Conservation (phyloP, 2,329 filamentous ascomycete genomes). For the Penicillium sp. region DNA sequence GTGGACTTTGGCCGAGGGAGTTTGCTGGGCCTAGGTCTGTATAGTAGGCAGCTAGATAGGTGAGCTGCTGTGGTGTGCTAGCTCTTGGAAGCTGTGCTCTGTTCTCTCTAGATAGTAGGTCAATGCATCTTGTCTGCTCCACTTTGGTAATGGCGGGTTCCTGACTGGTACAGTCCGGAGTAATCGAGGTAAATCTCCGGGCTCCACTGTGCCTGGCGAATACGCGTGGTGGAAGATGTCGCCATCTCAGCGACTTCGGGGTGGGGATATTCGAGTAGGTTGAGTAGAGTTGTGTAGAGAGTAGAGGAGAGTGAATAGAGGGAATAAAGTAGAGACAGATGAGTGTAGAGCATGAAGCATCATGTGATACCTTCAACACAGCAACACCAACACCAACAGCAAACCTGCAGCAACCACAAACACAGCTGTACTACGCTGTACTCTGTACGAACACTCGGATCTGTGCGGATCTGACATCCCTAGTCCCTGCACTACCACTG, state of each 20-base stretch:
- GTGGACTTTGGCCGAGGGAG: conserved; percentile 3
- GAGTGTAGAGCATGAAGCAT: too few species aligned
- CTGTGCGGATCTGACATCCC: background rate
- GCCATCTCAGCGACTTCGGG: conserved; percentile 10
- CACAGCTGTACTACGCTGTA: too few species aligned
- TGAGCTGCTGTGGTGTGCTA: too few species aligned
- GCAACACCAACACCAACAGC: too few species aligned
- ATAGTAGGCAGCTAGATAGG: background rate
- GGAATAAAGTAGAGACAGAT: too few species aligned
- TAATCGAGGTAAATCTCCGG: background rate
- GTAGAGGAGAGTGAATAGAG: background rate
- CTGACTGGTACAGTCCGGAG: background rate
- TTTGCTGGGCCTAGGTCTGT: conserved; percentile 3
- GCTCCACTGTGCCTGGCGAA: conserved; percentile 6
- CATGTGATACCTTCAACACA: background rate
- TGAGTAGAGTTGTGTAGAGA: background rate
- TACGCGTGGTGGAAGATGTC: conserved; percentile 16
- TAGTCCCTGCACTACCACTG: background rate
- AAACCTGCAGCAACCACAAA: too few species aligned
- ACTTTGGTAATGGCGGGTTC: background rate
- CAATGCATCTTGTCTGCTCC: too few species aligned
- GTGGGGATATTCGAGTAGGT: background rate
- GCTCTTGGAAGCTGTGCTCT: too few species aligned
- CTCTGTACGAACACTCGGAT: too few species aligned
- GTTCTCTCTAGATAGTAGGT: too few species aligned